phyloP scores from a whole-genome alignment of 129 eudicot genomes.

The Saussurea involucrata region DNA sequence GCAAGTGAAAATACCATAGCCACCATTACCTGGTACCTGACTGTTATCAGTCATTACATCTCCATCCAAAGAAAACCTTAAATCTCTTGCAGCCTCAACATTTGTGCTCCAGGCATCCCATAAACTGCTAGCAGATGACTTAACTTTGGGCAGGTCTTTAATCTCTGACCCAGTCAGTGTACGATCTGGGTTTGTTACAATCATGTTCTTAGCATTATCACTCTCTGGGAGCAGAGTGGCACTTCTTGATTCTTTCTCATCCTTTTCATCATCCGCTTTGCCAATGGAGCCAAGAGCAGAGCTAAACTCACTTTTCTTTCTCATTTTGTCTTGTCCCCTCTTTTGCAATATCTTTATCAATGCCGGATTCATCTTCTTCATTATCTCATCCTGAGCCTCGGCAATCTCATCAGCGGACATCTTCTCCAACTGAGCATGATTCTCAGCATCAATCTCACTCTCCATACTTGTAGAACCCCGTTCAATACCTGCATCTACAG shows the following conservation, averaged over 20 bases:
- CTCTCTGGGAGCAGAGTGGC: constrained; percentile 18
- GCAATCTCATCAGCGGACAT: constrained; percentile 92
- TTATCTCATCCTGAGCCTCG: constrained; percentile 78
- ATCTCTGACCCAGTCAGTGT: constrained; percentile 20
- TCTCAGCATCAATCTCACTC: constrained; percentile 87
- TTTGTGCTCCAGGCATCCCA: constrained; percentile 91
- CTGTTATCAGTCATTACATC: constrained; percentile 41
- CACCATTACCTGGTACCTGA: constrained; percentile 30
- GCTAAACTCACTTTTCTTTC: constrained; percentile 28
- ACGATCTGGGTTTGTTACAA: constrained; percentile 18
- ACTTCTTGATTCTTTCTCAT: constrained; percentile 23
- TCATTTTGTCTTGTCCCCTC: constrained; percentile 53
- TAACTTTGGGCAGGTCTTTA: constrained; percentile 18
- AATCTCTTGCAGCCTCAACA: constrained; percentile 73
- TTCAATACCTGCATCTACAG: constrained; percentile 15
- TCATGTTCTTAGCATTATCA: constrained; percentile 27
- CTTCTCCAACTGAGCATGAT: constrained; percentile 56
- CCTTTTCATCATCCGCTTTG: constrained; percentile 24
- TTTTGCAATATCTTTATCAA: constrained; percentile 49
- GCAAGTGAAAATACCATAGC: not conserved
- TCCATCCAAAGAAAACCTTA: constrained; percentile 88
- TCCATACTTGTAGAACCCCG: constrained; percentile 42
- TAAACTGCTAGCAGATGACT: constrained; percentile 33
- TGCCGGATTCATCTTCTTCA: constrained; percentile 62
- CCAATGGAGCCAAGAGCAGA: constrained; percentile 28